These are phyloP conservation scores for Xylaria longipes DNA, from an alignment of 495 filamentous ascomycete genomes.

Conservation along the genomic window DNA sequence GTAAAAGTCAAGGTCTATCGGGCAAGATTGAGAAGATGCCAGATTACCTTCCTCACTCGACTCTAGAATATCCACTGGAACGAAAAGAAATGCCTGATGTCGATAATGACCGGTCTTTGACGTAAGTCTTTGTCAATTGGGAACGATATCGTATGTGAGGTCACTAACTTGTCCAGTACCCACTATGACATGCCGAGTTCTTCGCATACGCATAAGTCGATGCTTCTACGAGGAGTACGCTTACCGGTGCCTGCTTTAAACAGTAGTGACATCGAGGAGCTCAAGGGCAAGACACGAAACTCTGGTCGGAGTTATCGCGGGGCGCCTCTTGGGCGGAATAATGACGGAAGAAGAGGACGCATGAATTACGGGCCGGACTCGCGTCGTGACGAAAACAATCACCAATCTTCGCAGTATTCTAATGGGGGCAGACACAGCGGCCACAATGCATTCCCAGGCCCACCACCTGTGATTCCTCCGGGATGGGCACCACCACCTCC, in stretches of 20 bases:
- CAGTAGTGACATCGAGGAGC: slow-evolving; percentile 71
- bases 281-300: slow-evolving; percentile 64
- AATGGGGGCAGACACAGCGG: slow-evolving; percentile 36
- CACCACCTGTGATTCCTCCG: slow-evolving; percentile 40
- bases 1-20: slow-evolving; percentile 74
- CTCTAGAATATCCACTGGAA: slow-evolving; percentile 64
- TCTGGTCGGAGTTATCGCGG: slow-evolving; percentile 62
- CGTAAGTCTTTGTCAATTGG: slow-evolving; percentile 57
- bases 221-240: slow-evolving; percentile 86
- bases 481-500: slow-evolving; percentile 54
- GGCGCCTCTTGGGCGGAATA: slow-evolving; percentile 46
- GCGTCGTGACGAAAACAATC: slow-evolving; percentile 32
- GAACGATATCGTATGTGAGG: neutral
- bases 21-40: slow-evolving; percentile 85
- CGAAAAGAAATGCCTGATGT: slow-evolving; percentile 73
- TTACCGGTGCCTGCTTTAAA: slow-evolving; percentile 73
- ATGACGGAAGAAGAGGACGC: slow-evolving; percentile 42
- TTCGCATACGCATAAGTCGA: slow-evolving; percentile 82
- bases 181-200: slow-evolving; percentile 81
- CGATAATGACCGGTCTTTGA: slow-evolving; percentile 83
- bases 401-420: slow-evolving; percentile 35
- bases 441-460: slow-evolving; percentile 37
- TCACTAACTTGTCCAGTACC: slow-evolving; percentile 60
- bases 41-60: slow-evolving; percentile 75
- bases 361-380: slow-evolving; percentile 53